These are phyloP conservation scores for Orbilia brochopaga DNA, from an alignment of 2,329 filamentous ascomycete genomes.

Conservation along the genomic window DNA sequence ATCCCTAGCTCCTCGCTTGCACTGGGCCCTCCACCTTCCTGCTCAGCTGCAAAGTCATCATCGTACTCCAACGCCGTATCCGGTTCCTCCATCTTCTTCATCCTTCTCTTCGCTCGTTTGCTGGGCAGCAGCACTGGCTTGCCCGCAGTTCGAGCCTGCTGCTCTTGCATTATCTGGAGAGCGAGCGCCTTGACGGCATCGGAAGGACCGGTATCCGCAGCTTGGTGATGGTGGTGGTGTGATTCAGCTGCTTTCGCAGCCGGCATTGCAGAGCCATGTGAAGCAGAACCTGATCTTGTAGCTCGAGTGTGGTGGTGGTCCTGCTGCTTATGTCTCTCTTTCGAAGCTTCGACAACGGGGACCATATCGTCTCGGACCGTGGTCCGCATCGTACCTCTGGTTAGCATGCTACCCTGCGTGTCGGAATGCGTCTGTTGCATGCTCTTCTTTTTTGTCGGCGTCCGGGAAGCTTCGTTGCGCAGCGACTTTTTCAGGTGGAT, in stretches of 20 bases:
- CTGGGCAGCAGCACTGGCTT: conserved; percentile 32
- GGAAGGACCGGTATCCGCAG: conserved; percentile 21
- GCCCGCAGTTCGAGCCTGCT: conserved; percentile 34
- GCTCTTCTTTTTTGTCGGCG: conserved; percentile 35
- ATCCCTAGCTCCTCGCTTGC: conserved; percentile 12
- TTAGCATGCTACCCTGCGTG: conserved; percentile 44
- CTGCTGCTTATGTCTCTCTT: conserved; percentile 18
- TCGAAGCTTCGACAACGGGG: conserved; percentile 30
- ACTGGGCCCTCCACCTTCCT: conserved; percentile 3
- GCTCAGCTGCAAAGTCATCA: conserved; percentile 19
- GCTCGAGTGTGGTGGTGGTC: conserved; percentile 1
- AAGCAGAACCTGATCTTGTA: conserved; percentile 2
- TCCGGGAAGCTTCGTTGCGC: conserved; percentile 14
- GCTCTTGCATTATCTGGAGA: conserved; percentile 39
- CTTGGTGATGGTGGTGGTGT: conserved; percentile 1
- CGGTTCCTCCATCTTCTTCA: conserved; percentile 21
- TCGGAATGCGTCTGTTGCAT: conserved; percentile 38
- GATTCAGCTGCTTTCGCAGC: not conserved
- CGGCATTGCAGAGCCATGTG: conserved; percentile 17
- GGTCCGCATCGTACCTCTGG: conserved; percentile 38
- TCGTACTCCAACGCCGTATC: conserved; percentile 26
- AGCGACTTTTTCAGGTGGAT: conserved; percentile 37
- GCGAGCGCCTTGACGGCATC: conserved; percentile 44
- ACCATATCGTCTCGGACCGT: conserved; percentile 33
- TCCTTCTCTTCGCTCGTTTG: conserved; percentile 30